Base-by-base conservation (phyloP, 495 filamentous ascomycete species). In the Penicillium desertorum region DNA sequence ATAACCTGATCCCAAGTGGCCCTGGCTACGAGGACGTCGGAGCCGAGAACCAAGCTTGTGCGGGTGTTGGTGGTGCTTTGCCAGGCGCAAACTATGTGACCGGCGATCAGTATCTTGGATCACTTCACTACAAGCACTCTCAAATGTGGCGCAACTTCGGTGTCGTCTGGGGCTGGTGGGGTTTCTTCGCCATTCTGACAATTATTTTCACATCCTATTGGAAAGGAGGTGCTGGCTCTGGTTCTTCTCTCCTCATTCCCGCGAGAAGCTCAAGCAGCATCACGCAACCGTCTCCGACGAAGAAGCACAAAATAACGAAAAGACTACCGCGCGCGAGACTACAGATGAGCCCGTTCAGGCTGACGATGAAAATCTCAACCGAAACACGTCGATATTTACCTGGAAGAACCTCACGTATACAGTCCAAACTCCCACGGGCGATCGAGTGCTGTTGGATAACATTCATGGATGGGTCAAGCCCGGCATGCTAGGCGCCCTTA, bases 381-480 rank as follows among this genome's bases (percentile, higher is more conserved):
- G 72, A 9, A 83, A 82, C 63, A 80, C 76, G 0, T 79, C 77
- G 3, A 73, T 84, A 2, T 85, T 86, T 61, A 85, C 82, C 23
- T 88, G 83, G 83, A 80, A 76, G 58, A 76, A 85, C 59, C 69
- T 87, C 23, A 73, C 69, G 3, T 88, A 88, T 56, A 77, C 72
- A 1, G 77, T 82, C 34, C 72, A 74, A 23, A 72, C 72, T 0
- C 78, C 58, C 57, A 68, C 65, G 34, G 76, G 66, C 17, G 80
- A 65, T 51, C 69, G 71, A 32, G 61, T 72, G 12, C 73, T 92
- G 4, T 76, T 96, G 29, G 85, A 96, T 59, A 79, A 94, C 58
- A 86, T 96, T 4, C 85, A 91, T 60, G 92, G 92, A 34, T 96
- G 88, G 88, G 90, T 96, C 48, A 94, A 94, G 68, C 92, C 92